These are phyloP conservation scores for Vararia minispora DNA, from an alignment of 768 basidiomycete genomes.

Conservation along the genomic window DNA sequence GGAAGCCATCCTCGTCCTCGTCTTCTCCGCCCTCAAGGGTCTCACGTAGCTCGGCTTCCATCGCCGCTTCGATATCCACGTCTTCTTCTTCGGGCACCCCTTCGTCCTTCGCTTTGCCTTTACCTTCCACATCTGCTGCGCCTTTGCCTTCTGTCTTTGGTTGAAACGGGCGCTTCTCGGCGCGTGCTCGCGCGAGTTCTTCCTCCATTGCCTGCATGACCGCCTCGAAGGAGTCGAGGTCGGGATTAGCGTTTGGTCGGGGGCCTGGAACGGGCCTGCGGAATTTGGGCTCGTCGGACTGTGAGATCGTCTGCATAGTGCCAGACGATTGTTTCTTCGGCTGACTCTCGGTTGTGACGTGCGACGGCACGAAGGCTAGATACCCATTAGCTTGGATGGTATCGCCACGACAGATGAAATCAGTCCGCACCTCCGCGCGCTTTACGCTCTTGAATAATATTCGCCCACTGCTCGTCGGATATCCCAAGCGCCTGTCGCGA, in stretches of 20 bases:
- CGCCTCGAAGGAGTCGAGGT: conserved; percentile 85
- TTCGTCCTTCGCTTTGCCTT: conserved; percentile 32
- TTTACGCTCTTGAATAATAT: conserved; percentile 73
- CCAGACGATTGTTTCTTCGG: neutral
- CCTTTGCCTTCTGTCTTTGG: conserved; percentile 15
- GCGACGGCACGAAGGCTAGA: conserved; percentile 18
- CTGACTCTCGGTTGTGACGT: conserved; percentile 8
- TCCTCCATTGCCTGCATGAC: conserved; percentile 95
- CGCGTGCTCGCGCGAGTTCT: conserved; percentile 48
- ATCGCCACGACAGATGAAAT: too few species aligned
- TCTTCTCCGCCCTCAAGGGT: conserved; percentile 41
- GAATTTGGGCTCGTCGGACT: conserved; percentile 2
- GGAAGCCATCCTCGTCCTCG: conserved; percentile 45
- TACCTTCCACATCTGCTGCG: conserved; percentile 26
- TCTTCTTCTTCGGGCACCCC: conserved; percentile 35
- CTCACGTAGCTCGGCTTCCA: conserved; percentile 78
- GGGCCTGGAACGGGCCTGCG: conserved; percentile 22
- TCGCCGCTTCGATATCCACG: conserved; percentile 68
- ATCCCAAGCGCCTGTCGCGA: conserved; percentile 88
- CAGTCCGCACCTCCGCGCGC: conserved; percentile 64
- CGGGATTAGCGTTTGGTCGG: conserved; percentile 43
- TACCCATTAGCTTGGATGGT: neutral
- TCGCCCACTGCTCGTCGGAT: conserved; percentile 75
- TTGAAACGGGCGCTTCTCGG: conserved; percentile 13
- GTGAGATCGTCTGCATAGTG: neutral